Evolutionary conservation across 2,329 filamentous ascomycete genomes (phyloP), one percentile per base, ranked within the genome.

Genomic region (Phialocephala subalpina): DNA sequence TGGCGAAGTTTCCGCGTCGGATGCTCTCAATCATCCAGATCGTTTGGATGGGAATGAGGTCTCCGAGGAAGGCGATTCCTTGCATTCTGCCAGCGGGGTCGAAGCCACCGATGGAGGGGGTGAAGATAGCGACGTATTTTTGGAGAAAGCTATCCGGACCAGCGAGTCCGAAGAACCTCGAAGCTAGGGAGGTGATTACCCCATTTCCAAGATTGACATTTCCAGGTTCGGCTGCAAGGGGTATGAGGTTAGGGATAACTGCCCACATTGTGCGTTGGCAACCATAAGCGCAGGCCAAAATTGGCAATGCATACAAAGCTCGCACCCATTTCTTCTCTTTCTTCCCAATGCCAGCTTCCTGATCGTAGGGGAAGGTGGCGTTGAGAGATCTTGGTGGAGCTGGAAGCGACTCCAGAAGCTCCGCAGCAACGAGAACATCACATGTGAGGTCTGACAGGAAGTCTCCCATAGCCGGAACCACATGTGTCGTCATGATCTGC

Each of bases 401-500:
- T 20, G 75, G 74, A 0, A 78, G 68, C 56, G 66, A 74, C n/a
- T 78, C 73, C 5, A 78, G 58, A 18, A 63, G 67, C n/a, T 74
- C 72, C 3, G 76, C 67, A 40, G 67, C 73, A 38, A 72, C 60
- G 20, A 71, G 65, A n/a, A 66, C 42, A 33, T 72, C 70, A 45
- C 65, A 69, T 47, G 63, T 68, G 29, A 69, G 16, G 40, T 73
- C 70, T 22, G 65, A 49, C 16, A 72, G 58, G 61, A 68, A 69
- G 55, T 72, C 71, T 18, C 72, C 71, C 2, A 69, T 33, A 36
- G 20, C 16, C 29, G 72, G 70, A 22, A 71, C 55, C 11, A 58
- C 59, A 55, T 72, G 67, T 8, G 72, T 36, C 3, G 66, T 70
- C 42, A 71, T 57, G 14, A 74, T 56, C 49, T 66, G 69, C 18